Conservation (phyloP, 2,329 filamentous ascomycete species). For the Aureobasidium namibiae region DNA sequence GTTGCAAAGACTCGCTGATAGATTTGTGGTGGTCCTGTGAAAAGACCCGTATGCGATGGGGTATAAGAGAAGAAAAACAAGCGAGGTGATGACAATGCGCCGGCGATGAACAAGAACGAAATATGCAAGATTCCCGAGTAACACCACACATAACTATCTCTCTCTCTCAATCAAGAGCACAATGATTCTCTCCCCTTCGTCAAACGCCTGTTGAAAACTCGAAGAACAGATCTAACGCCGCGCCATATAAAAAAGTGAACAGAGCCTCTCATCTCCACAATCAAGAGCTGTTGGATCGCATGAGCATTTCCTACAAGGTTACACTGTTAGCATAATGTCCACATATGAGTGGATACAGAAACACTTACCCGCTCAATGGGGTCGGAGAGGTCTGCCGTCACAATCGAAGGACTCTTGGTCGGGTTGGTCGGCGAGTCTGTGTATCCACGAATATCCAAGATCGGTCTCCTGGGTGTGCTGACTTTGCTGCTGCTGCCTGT, state of each 20-base stretch:
- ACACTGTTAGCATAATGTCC: background rate
- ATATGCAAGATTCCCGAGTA: background rate
- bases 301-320: slow-evolving; percentile 19
- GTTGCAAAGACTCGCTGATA: background rate
- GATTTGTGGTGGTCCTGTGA: background rate
- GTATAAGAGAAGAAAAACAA: background rate
- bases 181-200: background rate
- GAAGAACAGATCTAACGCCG: background rate
- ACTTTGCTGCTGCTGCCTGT: background rate
- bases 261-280: background rate
- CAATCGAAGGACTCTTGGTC: slow-evolving; percentile 54
- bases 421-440: slow-evolving; percentile 59
- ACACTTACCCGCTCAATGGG: slow-evolving; percentile 48
- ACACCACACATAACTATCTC: background rate
- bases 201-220: background rate
- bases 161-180: background rate
- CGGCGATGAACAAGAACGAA: background rate
- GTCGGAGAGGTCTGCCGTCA: slow-evolving; percentile 53
- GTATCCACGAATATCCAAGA: slow-evolving; percentile 53
- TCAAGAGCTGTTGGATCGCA: slow-evolving; percentile 17
- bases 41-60: slow-evolving; percentile 1
- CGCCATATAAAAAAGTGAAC: background rate
- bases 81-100: background rate
- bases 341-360: background rate
- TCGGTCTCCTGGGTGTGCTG: slow-evolving; percentile 18